Base-by-base conservation (phyloP, 169 alveolate genomes). In the Cyclospora cayetanensis region DNA sequence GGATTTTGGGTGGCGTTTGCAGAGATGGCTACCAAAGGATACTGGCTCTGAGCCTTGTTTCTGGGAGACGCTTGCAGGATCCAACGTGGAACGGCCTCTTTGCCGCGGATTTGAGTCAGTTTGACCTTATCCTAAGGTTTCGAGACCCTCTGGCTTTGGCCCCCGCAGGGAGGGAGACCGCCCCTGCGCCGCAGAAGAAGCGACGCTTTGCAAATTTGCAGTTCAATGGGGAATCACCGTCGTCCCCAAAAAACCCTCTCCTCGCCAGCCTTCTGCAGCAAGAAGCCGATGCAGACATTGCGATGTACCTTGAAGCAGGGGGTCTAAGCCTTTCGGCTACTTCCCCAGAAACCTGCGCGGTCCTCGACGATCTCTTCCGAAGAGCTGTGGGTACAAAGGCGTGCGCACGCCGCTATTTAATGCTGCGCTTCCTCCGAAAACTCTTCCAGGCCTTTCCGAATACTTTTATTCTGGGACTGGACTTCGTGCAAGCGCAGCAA, bases 401-500 rank as follows among this genome's bases (percentile, higher is more conserved):
- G 15, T 80, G 90, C 74, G 53, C 52, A 2, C 63, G 90, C 55
- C 50, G 90, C 76, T 80, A 80, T 80, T 1, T 80, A 35, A 52
- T 80, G 52, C 76, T 80, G 37, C 90, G 90, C 60, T 80, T 80
- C 37, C 39, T 80, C 41, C 74, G 90, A 37, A 72, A 76, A 5
- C 18, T 80, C 4, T 80, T 35, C 25, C 90, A 80, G 90, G 76
- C 74, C 5, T 80, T 80, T 27, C 90, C 90, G 0, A 52, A 80
- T 35, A 43, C 90, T 25, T 80, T 80, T 80, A 76, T 80, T 29
- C 37, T 80, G 41, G 90, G 90, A 34, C 27, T 80, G n/a, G 90
- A 80, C 76, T 80, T 80, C 53, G 90, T 80, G 43, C 90, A 80
- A 52, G 90, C 90, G 22, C 90, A 80, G 43, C 90, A 80, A 37